Evolutionary conservation across 495 filamentous ascomycete genomes (phyloP).

Genomic region (Platismatia glauca): DNA sequence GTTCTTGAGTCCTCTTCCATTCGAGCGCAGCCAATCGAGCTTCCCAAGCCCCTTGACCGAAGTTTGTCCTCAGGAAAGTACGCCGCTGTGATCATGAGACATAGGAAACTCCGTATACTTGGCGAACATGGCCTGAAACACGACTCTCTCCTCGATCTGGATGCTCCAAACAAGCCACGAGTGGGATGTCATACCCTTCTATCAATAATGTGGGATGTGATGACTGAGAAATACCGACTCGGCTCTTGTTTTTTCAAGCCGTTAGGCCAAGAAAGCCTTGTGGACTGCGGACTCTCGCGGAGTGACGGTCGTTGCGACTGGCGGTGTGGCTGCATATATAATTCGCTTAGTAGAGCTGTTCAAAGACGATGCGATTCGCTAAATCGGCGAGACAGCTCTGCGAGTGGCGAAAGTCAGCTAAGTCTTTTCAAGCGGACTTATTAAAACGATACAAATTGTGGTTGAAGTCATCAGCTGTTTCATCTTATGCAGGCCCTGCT

Average conservation of each 20-base stretch:
- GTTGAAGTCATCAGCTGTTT: not conserved
- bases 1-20: not conserved
- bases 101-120: not conserved
- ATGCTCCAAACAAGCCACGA: not conserved
- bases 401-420: not conserved
- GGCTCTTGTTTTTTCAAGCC: not conserved
- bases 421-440: conserved; percentile 10
- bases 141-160: not conserved
- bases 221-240: no score
- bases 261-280: not conserved
- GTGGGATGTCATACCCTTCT: not conserved
- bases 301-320: conserved; percentile 4
- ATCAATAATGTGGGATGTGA: not conserved
- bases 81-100: not conserved
- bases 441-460: not conserved
- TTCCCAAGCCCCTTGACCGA: not conserved
- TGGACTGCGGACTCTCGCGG: not conserved
- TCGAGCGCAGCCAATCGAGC: not conserved
- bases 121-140: not conserved
- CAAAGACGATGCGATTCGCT: conserved; percentile 4
- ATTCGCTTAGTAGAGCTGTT: not conserved
- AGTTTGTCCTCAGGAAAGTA: no score
- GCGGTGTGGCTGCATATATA: conserved; percentile 13
- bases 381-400: not conserved
- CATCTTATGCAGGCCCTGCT: not conserved